Base-by-base conservation (phyloP, 768 basidiomycete species). In the Kwoniella sp. region DNA sequence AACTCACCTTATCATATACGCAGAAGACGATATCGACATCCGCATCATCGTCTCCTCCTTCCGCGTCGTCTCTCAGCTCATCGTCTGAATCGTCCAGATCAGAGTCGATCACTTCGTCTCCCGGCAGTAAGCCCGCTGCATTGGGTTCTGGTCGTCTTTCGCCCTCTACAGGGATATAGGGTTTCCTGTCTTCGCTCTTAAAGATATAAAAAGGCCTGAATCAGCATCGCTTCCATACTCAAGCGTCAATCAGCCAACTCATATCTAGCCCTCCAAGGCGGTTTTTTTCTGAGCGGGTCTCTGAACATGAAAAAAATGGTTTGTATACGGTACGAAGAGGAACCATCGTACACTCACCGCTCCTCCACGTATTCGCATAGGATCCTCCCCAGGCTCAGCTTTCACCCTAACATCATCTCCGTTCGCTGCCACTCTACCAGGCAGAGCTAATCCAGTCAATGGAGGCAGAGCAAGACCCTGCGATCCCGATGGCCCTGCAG, bases 1-100 rank as follows among this genome's bases (percentile, higher is more conserved):
- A 12, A 66, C 83, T 44, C 60, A 92, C 95, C 87, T 98, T 98
- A 79, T 99, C 96, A 77, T 96, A 98, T 7, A 94, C 93, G 80
- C 96, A 98, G 74, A 97, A 95, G 24, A 98, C 92, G 51, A 98
- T 92, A 77, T 99, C 96, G 0, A 86, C 87, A 63, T 92, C 85
- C 0, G 91, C 91, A 0, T 86, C 86, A 12, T 92, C 81, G 1
- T 74, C 79, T 10, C 71, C 76, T 12, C 72, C 78, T 52, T 73
- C 92, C 49, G 90, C 89, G 65, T 91, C 92, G 13, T 85, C 86
- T 55, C 92, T 90, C 6, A 90, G 89, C 67, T 96, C 94, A 27
- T 83, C 83, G 36, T 84, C 83, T 0, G 90, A 90, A 76, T 97
- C 94, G 81, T 99, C 96, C 49, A 99, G 81, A 74, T 99, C 96